Base-by-base conservation (phyloP, 2,329 filamentous ascomycete genomes). In the Arachnomyces sp. region DNA sequence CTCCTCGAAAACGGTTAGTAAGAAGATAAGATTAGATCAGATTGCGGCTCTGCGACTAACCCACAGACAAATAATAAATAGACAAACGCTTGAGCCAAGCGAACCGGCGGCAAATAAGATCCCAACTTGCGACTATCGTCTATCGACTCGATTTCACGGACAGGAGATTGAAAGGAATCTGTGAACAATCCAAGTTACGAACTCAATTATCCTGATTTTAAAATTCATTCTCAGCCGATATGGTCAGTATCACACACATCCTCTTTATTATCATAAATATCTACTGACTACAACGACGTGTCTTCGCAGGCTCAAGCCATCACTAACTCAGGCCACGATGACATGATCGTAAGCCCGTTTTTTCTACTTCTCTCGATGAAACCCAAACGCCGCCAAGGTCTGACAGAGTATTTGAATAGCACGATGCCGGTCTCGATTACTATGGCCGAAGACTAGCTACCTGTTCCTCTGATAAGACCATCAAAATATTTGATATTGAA, bases 401-500 rank as follows among this genome's bases (percentile, higher is more conserved):
- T 28, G 7, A 9, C 25, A 29, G 32, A 32, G 30, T 14, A 16
- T 21, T 28, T 21, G 12, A 29, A 28, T 55, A 87, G 90, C 92
- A 98, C 67, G 92, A 98, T 77, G 92, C 92, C 50, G 90, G 94
- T 51, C 82, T 98, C 60, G 92, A 98, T 66, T 98, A 96, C 74
- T 98, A 96, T 67, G 92, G 92, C 59, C 82, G 92, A 52, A 84
- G 90, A 60, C 80, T 98, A 54, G 92, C 92, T 48, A 98, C 92
- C 51, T 96, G 92, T 68, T 95, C 89, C 28, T 95, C 90, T 51
- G 92, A 98, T 69, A 89, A 92, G 63, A 96, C 90, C 35, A 94
- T 98, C 73, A 96, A 96, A 73, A 96, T 98, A 61, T 98, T 95
- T 61, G 92, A 98, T 68, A 84, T 98, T 41, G 90, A 96, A 58